These are phyloP conservation scores for Stephanodiscus triporus DNA, from an alignment of 108 stramenopile genomes.

Conservation along the genomic window DNA sequence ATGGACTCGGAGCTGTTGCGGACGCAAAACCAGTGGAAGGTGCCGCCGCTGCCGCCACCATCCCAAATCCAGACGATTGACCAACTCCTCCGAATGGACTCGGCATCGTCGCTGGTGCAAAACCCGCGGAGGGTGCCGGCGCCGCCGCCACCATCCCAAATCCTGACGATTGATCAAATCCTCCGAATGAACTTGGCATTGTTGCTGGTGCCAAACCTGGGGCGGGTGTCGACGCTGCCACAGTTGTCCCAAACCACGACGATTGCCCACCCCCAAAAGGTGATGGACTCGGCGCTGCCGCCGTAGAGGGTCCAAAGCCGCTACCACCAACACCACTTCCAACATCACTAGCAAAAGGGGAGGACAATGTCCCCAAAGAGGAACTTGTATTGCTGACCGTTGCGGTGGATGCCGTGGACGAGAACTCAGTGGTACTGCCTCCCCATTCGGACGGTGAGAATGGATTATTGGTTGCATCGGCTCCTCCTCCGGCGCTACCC, in stretches of 20 bases:
- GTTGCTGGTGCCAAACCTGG: neutral
- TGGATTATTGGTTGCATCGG: neutral
- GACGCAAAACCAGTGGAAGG: neutral
- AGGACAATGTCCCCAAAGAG: too few species aligned
- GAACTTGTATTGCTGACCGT: neutral
- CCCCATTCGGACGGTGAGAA: too few species aligned
- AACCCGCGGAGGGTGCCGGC: neutral
- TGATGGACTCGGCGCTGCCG: too few species aligned
- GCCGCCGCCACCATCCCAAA: conserved; percentile 5
- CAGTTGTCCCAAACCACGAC: too few species aligned
- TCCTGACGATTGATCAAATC: conserved; percentile 5
- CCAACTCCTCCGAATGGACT: conserved; percentile 16
- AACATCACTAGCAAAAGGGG: too few species aligned
- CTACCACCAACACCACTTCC: too few species aligned
- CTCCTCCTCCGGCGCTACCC: neutral
- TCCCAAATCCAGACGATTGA: neutral
- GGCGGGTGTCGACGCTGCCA: neutral
- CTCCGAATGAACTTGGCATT: conserved; percentile 19
- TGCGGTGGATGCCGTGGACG: neutral
- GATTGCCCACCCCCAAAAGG: too few species aligned
- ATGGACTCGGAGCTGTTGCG: conserved; percentile 19
- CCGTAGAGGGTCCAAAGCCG: too few species aligned
- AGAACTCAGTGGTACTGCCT: neutral
- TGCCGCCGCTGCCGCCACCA: neutral
- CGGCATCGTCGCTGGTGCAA: conserved; percentile 1